phyloP scores from a whole-genome alignment of 768 basidiomycete species.

The Boletus pseudo-olivaceus region DNA sequence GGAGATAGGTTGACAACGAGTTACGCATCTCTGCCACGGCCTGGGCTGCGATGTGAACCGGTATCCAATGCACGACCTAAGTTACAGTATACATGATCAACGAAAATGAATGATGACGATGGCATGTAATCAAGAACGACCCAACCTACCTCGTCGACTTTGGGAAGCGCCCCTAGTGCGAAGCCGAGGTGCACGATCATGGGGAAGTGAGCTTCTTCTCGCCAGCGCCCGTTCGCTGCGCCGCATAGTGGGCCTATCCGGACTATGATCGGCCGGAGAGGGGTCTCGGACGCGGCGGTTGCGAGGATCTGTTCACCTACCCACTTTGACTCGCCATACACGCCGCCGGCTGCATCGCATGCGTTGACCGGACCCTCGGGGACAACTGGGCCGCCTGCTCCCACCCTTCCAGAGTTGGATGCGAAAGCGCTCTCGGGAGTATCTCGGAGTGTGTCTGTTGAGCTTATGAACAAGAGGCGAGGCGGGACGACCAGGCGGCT shows the following conservation, averaged over 20 bases:
- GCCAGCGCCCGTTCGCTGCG: slow-evolving; percentile 37
- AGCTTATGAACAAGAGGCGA: slow-evolving; percentile 34
- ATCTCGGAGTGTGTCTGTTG: slow-evolving; percentile 10
- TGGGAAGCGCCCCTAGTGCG: slow-evolving; percentile 19
- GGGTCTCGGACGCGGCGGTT: slow-evolving; percentile 13
- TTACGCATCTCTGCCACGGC: slow-evolving; percentile 18
- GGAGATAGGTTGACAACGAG: not conserved
- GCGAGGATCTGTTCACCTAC: slow-evolving; percentile 23
- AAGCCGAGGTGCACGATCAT: slow-evolving; percentile 25
- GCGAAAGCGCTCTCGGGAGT: not conserved
- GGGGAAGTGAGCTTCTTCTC: slow-evolving; percentile 37
- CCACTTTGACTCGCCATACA: slow-evolving; percentile 21
- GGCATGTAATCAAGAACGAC: not conserved
- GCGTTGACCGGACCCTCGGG: not conserved
- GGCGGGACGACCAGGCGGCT: slow-evolving; percentile 28
- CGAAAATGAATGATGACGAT: not conserved
- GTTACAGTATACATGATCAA: not conserved
- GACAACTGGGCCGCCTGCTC: not conserved
- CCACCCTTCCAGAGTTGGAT: not conserved
- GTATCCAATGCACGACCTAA: slow-evolving; percentile 16
- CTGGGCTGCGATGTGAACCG: slow-evolving; percentile 8
- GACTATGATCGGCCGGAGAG: slow-evolving; percentile 26
- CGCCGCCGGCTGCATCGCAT: slow-evolving; percentile 11
- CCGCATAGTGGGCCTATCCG: slow-evolving; percentile 40
- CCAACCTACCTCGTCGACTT: slow-evolving; percentile 18